These are phyloP conservation scores for Penicillium crustosum DNA, from an alignment of 2,329 filamentous ascomycete species.

Conservation along the genomic window DNA sequence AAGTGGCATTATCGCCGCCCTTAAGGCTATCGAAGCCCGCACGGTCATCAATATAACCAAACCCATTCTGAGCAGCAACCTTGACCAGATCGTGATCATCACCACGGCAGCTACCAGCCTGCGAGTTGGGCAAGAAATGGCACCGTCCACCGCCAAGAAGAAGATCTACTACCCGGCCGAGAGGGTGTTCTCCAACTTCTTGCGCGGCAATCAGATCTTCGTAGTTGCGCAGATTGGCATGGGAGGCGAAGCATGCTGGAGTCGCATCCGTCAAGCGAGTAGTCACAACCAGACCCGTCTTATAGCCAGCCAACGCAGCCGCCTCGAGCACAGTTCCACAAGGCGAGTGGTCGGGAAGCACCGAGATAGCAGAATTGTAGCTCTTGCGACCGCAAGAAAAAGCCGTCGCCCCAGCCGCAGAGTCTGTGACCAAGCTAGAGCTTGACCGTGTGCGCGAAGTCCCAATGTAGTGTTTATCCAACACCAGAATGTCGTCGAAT, in stretches of 20 bases:
- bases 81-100: slow-evolving; percentile 75
- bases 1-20: slow-evolving; percentile 63
- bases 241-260: slow-evolving; percentile 89
- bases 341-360: slow-evolving; percentile 78
- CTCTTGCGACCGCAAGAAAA: slow-evolving; percentile 92
- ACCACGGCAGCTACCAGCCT: slow-evolving; percentile 73
- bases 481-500: slow-evolving; percentile 69
- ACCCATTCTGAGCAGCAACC: slow-evolving; percentile 74
- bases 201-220: slow-evolving; percentile 91
- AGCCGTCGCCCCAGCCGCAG: slow-evolving; percentile 92
- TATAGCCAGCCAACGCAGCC: slow-evolving; percentile 86
- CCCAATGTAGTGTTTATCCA: slow-evolving; percentile 89
- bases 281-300: slow-evolving; percentile 90
- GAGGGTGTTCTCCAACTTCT: slow-evolving; percentile 81
- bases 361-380: slow-evolving; percentile 94
- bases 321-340: slow-evolving; percentile 94
- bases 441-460: slow-evolving; percentile 82
- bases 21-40: slow-evolving; percentile 73
- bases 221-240: slow-evolving; percentile 75
- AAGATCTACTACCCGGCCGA: slow-evolving; percentile 85
- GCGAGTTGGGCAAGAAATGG: slow-evolving; percentile 84
- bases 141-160: slow-evolving; percentile 92
- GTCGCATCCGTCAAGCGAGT: slow-evolving; percentile 95
- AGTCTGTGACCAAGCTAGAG: slow-evolving; percentile 87
- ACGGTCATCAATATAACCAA: slow-evolving; percentile 72